Base-by-base conservation (phyloP, 2,329 filamentous ascomycete genomes). In the Myriangium duriaei region DNA sequence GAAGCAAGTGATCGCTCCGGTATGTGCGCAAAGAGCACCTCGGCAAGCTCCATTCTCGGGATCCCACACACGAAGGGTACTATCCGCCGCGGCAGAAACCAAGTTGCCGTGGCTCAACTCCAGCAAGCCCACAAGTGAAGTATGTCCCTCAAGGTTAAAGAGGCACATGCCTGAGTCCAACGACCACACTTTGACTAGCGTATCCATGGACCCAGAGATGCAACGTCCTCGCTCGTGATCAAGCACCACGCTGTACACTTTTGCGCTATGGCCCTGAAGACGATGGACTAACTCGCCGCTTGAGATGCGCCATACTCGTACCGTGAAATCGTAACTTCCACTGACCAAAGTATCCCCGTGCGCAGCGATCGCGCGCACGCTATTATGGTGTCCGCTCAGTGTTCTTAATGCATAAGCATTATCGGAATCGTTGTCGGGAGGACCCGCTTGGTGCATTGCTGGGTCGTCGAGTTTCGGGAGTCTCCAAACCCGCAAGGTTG, bases 151-250 rank as follows among this genome's bases (percentile, higher is more conserved):
- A 1, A 98, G 72, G 1, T 85, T 95, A 59, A 88, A 81, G 9
- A 96, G 65, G 48, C 86, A 83, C 1, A 79, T 67, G 1, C 91
- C 91, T 2, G 82, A 91, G 18, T 85, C 78, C 11, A 98, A 70
- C 43, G 88, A 91, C 91, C 91, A 98, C 10, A 98, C 88, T 61
- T 95, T 96, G 55, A 98, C 91, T 46, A 87, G 72, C 45, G 91
- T 94, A 58, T 98, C 91, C 91, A 98, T 98, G 5, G 87, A 94
- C 10, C 91, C 91, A 45, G 87, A 95, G 46, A 98, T 96, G 61
- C 91, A 98, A 29, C 88, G 81, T 53, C 92, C 93, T 42, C 91
- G 81, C 50, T 81, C 78, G 48, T 86, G 81, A 52, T 98, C 91
- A 14, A 96, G 67, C 6, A 98, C 91, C 6, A 98, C 91, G 43